Conservation (phyloP, 495 filamentous ascomycete genomes). For the Penicillium taxi region DNA sequence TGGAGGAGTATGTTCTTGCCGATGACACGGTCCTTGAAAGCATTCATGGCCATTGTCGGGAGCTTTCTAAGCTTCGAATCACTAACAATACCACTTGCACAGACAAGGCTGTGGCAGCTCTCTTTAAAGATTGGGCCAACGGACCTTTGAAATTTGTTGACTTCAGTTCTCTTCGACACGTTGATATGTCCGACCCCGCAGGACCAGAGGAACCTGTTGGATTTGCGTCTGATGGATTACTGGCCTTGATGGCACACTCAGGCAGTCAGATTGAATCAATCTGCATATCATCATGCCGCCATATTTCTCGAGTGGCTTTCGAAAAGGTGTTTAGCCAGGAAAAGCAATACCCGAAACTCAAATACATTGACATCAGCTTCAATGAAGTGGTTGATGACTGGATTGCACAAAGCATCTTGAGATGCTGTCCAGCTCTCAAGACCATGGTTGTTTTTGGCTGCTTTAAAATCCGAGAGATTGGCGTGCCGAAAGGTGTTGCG, state of each 20-base stretch:
- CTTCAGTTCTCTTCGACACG: slow-evolving; percentile 61
- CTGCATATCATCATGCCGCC: slow-evolving; percentile 69
- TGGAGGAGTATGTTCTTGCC: slow-evolving; percentile 49
- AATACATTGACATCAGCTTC: slow-evolving; percentile 70
- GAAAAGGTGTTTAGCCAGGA: slow-evolving; percentile 59
- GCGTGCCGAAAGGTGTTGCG: slow-evolving; percentile 63
- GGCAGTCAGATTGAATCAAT: slow-evolving; percentile 52
- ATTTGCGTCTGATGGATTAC: slow-evolving; percentile 64
- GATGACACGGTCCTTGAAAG: slow-evolving; percentile 55
- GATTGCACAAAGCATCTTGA: slow-evolving; percentile 65
- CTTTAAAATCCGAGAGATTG: slow-evolving; percentile 63
- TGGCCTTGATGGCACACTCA: slow-evolving; percentile 78
- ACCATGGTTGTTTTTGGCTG: slow-evolving; percentile 76
- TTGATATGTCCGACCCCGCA: slow-evolving; percentile 61
- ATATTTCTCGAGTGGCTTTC: slow-evolving; percentile 61
- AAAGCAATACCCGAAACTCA: slow-evolving; percentile 54
- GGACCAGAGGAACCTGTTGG: slow-evolving; percentile 52
- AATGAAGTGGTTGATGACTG: slow-evolving; percentile 65
- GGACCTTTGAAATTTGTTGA: slow-evolving; percentile 59
- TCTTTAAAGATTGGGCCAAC: slow-evolving; percentile 75
- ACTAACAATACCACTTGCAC: slow-evolving; percentile 65
- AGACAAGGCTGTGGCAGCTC: slow-evolving; percentile 56
- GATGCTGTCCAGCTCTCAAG: slow-evolving; percentile 61
- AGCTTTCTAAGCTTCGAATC: slow-evolving; percentile 68
- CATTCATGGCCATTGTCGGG: slow-evolving; percentile 57